Conservation (phyloP, 768 basidiomycete genomes). For the Coprinopsis cinerea region DNA sequence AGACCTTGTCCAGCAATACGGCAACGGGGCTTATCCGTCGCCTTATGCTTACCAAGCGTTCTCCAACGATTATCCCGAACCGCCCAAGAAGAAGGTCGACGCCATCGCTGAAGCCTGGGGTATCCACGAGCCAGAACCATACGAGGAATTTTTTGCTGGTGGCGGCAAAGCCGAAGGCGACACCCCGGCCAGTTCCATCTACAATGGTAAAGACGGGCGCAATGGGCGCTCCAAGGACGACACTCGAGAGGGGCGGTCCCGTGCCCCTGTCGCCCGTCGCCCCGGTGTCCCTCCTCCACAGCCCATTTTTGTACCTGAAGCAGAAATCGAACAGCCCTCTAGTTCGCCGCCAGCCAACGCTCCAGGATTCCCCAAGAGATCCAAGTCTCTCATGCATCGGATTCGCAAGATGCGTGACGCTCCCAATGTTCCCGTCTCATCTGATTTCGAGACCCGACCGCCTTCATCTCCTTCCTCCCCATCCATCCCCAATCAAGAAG, state of each 20-base stretch:
- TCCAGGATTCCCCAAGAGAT: constrained; percentile 57
- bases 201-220: constrained; percentile 54
- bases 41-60: constrained; percentile 41
- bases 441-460: constrained; percentile 37
- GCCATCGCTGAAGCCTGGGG: constrained; percentile 92
- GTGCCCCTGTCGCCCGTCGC: constrained; percentile 36
- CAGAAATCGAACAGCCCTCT: constrained; percentile 29
- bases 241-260: constrained; percentile 30
- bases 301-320: constrained; percentile 70
- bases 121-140: constrained; percentile 87
- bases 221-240: constrained; percentile 26
- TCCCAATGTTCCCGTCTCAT: constrained; percentile 71
- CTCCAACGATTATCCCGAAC: constrained; percentile 47
- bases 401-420: constrained; percentile 85
- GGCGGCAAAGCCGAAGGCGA: constrained; percentile 54
- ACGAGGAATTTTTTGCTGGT: constrained; percentile 84
- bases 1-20: constrained; percentile 30
- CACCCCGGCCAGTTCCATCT: constrained; percentile 62
- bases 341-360: constrained; percentile 37
- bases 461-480: constrained; percentile 43
- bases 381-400: constrained; percentile 81
- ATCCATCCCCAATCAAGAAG: constrained; percentile 22
- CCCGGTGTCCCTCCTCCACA: constrained; percentile 70
- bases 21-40: constrained; percentile 46
- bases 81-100: constrained; percentile 81